phyloP scores from a whole-genome alignment of 768 basidiomycete genomes.

The Infundibulicybe gibba region DNA sequence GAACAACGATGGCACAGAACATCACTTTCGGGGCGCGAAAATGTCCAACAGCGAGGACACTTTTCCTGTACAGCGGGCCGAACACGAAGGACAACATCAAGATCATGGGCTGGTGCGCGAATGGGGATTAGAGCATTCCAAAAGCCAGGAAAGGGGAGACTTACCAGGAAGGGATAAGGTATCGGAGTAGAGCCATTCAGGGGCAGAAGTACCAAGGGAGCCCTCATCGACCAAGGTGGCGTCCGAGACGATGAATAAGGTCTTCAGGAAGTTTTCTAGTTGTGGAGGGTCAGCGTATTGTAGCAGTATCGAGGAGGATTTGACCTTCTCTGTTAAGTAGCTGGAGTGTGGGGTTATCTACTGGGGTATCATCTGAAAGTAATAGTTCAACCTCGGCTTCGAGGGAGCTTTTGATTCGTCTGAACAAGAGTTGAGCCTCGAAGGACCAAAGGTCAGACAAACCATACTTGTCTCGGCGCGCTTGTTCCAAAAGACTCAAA shows the following conservation, averaged over 20 bases:
- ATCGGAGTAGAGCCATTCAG: conserved; percentile 47
- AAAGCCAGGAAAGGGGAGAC: conserved; percentile 5
- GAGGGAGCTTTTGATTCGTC: conserved; percentile 69
- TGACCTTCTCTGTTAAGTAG: conserved; percentile 43
- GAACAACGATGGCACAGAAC: conserved; percentile 66
- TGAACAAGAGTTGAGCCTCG: conserved; percentile 20
- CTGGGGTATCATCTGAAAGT: conserved; percentile 32
- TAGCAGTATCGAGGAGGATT: conserved; percentile 7
- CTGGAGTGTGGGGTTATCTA: conserved; percentile 19
- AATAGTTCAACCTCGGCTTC: conserved; percentile 74
- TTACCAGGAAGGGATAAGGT: conserved; percentile 43
- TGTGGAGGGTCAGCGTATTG: neutral
- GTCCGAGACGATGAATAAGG: conserved; percentile 80
- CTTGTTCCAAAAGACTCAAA: conserved; percentile 69
- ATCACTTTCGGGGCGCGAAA: conserved; percentile 47
- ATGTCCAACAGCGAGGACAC: conserved; percentile 93
- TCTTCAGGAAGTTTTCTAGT: conserved; percentile 63
- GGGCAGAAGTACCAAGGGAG: conserved; percentile 32
- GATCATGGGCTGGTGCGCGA: conserved; percentile 19
- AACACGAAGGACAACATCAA: conserved; percentile 46
- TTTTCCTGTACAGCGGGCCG: conserved; percentile 60
- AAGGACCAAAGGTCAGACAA: neutral
- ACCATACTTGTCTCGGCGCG: conserved; percentile 71
- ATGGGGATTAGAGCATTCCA: neutral
- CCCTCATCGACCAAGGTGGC: conserved; percentile 48